Base-by-base conservation (phyloP, 768 basidiomycete species). In the Tricholoma sp. region DNA sequence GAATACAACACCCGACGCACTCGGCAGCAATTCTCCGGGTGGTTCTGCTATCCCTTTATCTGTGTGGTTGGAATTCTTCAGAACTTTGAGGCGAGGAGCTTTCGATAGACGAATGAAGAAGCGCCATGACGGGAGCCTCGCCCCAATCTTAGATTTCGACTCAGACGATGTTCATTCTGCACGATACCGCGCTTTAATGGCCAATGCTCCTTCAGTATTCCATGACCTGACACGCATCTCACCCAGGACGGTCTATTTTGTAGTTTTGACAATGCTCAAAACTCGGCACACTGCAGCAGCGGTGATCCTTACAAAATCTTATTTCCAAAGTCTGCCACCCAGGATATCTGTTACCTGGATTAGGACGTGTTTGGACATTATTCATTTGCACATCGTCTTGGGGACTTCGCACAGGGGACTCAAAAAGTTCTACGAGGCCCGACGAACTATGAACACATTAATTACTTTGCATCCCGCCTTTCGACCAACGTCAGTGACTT, bases 401-500 rank as follows among this genome's bases (percentile, higher is more conserved):
- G 64, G 64, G 59, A 69, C 66, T 57, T 62, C 64, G 10, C 64
- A 63, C 45, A 60, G 64, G 29, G 77, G 80, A 33, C 64, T 83
- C 44, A 66, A 72, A 33, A 74, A 66, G 37, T 76, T 83, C 60
- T 78, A 74, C 62, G 65, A 74, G 31, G 69, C 73, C 51, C 77
- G 77, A 39, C 72, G 73, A 58, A 72, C 72, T 15, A 70, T 88
- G 54, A 62, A 72, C 44, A 69, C 70, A 18, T 68, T 87, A 18
- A 63, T 86, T 45, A 65, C 62, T 31, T 59, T 76, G 48, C 79
- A 85, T 63, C 74, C 76, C 13, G 68, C 69, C 44, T 65, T 91
- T 20, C 72, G 65, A 28, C 88, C 89, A 15, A 82, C 78, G 41
- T 71, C 85, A 20, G 75, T 73, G 17, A 88, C 88, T 4, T 65